A percentile compares a stretch with the other conserved stretches of the same genome.
These are phyloP conservation scores for Debaryomyces coudertii DNA, from an alignment of 1,139 yeast species.

Conservation along the genomic window DNA sequence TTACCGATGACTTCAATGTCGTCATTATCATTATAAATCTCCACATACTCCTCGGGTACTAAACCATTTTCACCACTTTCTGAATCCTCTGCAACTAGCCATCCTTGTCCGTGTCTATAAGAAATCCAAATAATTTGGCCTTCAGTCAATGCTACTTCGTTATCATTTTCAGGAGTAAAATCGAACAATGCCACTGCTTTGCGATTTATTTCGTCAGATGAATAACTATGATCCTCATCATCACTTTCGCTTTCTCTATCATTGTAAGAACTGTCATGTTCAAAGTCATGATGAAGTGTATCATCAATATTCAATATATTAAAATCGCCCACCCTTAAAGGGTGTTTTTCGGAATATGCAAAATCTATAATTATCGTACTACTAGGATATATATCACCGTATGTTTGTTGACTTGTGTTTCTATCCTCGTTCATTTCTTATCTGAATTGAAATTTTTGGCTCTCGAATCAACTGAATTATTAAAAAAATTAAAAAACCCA, in stretches of 20 bases:
- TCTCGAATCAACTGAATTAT: background rate
- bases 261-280: constrained; percentile 9
- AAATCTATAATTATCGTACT: constrained; percentile 66
- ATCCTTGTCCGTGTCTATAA: constrained; percentile 96
- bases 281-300: constrained; percentile 14
- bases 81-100: constrained; percentile 94
- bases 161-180: constrained; percentile 90
- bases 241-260: constrained; percentile 21
- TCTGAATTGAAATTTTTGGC: background rate
- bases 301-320: constrained; percentile 16
- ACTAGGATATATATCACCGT: constrained; percentile 23
- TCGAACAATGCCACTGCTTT: constrained; percentile 87
- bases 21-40: constrained; percentile 42
- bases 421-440: constrained; percentile 3
- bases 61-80: constrained; percentile 82
- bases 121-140: constrained; percentile 87
- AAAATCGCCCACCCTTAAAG: constrained; percentile 61
- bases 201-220: constrained; percentile 45
- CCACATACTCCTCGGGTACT: constrained; percentile 94
- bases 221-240: constrained; percentile 18
- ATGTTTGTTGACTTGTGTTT: constrained; percentile 2
- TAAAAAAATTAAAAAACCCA: background rate
- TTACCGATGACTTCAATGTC: constrained; percentile 19
- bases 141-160: constrained; percentile 76
- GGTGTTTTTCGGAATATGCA: constrained; percentile 71